Conservation (phyloP, 495 filamentous ascomycete species). For the Lophiotrema nucula region DNA sequence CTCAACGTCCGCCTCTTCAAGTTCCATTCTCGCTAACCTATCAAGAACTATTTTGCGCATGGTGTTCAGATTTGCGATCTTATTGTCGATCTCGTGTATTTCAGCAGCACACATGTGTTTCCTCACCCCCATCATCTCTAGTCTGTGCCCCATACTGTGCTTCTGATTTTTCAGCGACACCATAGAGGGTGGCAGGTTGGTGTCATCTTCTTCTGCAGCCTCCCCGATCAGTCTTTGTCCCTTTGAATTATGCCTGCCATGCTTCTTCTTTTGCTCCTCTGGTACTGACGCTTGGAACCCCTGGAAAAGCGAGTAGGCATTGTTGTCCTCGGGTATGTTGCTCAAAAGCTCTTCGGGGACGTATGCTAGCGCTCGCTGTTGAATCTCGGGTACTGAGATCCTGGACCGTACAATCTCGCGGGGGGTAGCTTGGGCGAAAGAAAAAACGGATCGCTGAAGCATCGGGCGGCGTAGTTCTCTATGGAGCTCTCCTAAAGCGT, state of each 20-base stretch:
- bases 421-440: constrained; percentile 81
- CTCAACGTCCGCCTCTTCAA: constrained; percentile 87
- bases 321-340: constrained; percentile 82
- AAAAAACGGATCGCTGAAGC: constrained; percentile 85
- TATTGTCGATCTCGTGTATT: constrained; percentile 94
- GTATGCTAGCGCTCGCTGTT: constrained; percentile 86
- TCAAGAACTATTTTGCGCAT: constrained; percentile 95
- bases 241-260: constrained; percentile 67
- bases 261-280: constrained; percentile 67
- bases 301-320: constrained; percentile 89
- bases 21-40: constrained; percentile 82
- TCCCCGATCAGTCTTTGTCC: constrained; percentile 73
- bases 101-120: constrained; percentile 98
- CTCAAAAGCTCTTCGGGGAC: constrained; percentile 85
- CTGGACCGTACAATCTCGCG: constrained; percentile 90
- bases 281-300: constrained; percentile 91
- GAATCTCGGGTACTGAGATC: constrained; percentile 87
- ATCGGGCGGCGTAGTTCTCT: constrained; percentile 78
- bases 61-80: constrained; percentile 86
- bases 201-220: constrained; percentile 45
- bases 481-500: constrained; percentile 85
- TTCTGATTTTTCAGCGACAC: constrained; percentile 74
- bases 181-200: constrained; percentile 62
- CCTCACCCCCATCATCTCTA: constrained; percentile 88
- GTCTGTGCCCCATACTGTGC: constrained; percentile 67